Evolutionary conservation across 2,329 filamentous ascomycete genomes (phyloP), one percentile per base, ranked within the genome.

Genomic region (Cercospora beticola): DNA sequence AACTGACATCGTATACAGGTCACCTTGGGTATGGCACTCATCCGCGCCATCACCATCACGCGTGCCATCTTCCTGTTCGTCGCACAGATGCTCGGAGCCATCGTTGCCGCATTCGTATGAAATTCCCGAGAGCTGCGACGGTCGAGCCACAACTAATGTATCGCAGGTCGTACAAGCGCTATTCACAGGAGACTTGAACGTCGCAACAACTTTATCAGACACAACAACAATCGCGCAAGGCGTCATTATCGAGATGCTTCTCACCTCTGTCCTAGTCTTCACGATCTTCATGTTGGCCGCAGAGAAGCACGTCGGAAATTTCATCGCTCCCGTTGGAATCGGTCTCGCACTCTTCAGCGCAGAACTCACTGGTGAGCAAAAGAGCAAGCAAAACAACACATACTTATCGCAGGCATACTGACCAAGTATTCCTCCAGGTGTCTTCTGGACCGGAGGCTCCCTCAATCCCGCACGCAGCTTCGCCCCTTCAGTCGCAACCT

Each of bases 161-260:
- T 9, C 5, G 46, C 14, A 64, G 62, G 62, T 79, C 5, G 73
- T 75, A 26, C 68, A 69, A 40, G 69, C 66, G 14, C 75, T 81
- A 71, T 79, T 81, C 57, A 78, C 80, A 2, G 79, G 79, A 28
- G 65, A 72, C 8, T 68, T 81, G 8, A 77, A 73, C 10, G 79
- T 80, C 9, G 65, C 70, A 4, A 81, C 79, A 4, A 72, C 72
- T 0, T 73, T 82, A 1, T 75, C 73, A 8, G 73, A 71, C 4
- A 76, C 75, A 7, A 80, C 79, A 7, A 74, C 76, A 1, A 71
- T 78, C 49, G 79, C 74, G 3, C 79, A 79, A 64, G 80, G 80
- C 5, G 67, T 81, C 1, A 79, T 78, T 60, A 66, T 79, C 46
- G 78, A 79, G 68, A 76, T 78, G 75, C 74, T 79, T 43, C 62